Conservation (phyloP, 1,284 basidiomycete species). For the Ganoderma sinense region DNA sequence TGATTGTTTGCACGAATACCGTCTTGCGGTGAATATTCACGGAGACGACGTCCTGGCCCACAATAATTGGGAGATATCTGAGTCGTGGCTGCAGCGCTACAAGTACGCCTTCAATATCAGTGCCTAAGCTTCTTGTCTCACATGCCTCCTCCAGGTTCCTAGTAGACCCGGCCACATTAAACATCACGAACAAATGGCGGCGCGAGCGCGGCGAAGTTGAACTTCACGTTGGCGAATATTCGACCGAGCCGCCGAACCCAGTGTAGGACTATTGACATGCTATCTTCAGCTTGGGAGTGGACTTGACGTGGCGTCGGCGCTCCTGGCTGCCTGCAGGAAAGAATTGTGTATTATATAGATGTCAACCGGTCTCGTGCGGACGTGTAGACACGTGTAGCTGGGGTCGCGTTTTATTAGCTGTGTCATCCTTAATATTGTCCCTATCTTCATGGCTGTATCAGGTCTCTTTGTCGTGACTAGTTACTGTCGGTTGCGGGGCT, state of each 20-base stretch:
- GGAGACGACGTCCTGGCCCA: slow-evolving; percentile 91
- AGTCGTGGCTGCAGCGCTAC: slow-evolving; percentile 84
- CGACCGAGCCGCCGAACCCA: slow-evolving; percentile 24
- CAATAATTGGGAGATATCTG: slow-evolving; percentile 87
- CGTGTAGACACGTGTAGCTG: neutral
- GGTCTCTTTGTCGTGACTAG: neutral
- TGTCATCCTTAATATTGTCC: neutral
- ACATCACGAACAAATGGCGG: slow-evolving; percentile 74
- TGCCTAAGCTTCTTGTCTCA: neutral
- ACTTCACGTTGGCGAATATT: slow-evolving; percentile 26
- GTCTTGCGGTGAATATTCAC: slow-evolving; percentile 74
- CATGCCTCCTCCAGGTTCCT: slow-evolving; percentile 61
- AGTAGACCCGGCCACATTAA: slow-evolving; percentile 69
- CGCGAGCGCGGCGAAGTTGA: slow-evolving; percentile 31
- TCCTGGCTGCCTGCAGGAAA: neutral
- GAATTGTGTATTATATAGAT: slow-evolving; percentile 21
- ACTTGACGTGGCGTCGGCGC: slow-evolving; percentile 6
- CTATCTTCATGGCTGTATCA: neutral
- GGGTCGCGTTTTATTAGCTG: slow-evolving; percentile 2
- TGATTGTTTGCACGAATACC: slow-evolving; percentile 78
- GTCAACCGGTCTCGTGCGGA: slow-evolving; percentile 7
- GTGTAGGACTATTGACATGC: slow-evolving; percentile 18
- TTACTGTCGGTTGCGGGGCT: slow-evolving; percentile 17
- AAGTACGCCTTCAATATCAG: slow-evolving; percentile 56
- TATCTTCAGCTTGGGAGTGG: slow-evolving; percentile 1